phyloP scores from a whole-genome alignment of 2,329 filamentous ascomycete species.

The Fusarium pseudoanthophilum region DNA sequence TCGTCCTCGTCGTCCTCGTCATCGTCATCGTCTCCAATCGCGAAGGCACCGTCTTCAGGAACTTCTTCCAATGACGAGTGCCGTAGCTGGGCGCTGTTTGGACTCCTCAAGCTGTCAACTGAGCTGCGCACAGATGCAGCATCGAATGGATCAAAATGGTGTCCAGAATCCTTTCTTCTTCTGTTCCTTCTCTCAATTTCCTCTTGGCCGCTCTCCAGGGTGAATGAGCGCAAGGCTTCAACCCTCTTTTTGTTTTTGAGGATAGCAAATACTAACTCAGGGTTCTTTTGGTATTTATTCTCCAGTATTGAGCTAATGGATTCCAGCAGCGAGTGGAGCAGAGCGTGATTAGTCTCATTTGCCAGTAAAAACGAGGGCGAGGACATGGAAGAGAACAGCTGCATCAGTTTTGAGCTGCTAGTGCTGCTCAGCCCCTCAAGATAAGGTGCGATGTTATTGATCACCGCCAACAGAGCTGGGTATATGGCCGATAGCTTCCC shows the following conservation, averaged over 20 bases:
- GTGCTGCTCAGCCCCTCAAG: conserved; percentile 79
- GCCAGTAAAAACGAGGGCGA: conserved; percentile 91
- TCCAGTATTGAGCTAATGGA: conserved; percentile 91
- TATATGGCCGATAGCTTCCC: conserved; percentile 92
- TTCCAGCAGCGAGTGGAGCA: conserved; percentile 85
- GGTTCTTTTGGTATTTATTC: conserved; percentile 84
- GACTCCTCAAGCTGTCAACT: conserved; percentile 74
- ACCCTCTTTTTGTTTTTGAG: conserved; percentile 84
- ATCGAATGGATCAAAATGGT: conserved; percentile 62
- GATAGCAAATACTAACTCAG: conserved; percentile 82
- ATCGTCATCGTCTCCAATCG: conserved; percentile 80
- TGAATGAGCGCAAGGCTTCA: conserved; percentile 86
- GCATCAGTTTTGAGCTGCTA: conserved; percentile 83
- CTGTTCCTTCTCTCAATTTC: conserved; percentile 86
- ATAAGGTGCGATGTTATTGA: conserved; percentile 92
- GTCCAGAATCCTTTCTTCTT: conserved; percentile 71
- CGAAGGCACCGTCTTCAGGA: conserved; percentile 79
- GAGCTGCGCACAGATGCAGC: conserved; percentile 67
- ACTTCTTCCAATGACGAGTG: conserved; percentile 47
- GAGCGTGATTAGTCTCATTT: conserved; percentile 88
- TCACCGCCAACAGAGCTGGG: conserved; percentile 87
- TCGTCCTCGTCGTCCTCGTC: conserved; percentile 56
- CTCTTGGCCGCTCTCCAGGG: conserved; percentile 89
- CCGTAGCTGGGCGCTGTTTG: conserved; percentile 51
- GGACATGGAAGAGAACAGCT: conserved; percentile 92